These are phyloP conservation scores for Cryptococcus depauperatus DNA, from an alignment of 1,284 basidiomycete species.

Conservation along the genomic window DNA sequence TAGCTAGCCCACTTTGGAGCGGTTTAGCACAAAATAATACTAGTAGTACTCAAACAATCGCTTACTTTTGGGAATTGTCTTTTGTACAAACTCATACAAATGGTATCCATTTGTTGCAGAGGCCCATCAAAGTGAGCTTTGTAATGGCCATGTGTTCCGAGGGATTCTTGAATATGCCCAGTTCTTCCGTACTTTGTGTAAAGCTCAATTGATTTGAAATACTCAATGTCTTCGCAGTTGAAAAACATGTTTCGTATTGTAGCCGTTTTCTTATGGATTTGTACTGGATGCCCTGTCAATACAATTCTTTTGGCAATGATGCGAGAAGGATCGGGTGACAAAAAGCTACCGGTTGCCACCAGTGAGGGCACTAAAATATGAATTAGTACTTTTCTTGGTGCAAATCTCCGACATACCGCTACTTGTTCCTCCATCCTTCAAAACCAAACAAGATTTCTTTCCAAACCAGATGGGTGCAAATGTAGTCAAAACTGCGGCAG, in stretches of 20 bases:
- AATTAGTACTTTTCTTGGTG: neutral
- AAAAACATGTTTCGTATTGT: conserved; percentile 99
- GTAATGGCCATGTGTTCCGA: conserved; percentile 98
- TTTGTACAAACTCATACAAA: conserved; percentile 87
- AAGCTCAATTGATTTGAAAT: conserved; percentile 88
- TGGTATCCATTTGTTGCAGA: conserved; percentile 91
- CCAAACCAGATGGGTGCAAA: conserved; percentile 89
- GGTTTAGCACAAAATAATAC: too few relatives aligned
- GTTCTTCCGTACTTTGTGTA: conserved; percentile 85
- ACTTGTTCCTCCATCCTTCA: conserved; percentile 58
- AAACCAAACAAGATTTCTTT: conserved; percentile 65
- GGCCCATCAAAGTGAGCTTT: conserved; percentile 96
- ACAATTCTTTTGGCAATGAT: conserved; percentile 88
- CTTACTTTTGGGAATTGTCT: conserved; percentile 81
- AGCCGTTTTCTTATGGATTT: conserved; percentile 94
- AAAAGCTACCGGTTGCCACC: conserved; percentile 82
- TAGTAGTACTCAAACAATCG: too few relatives aligned
- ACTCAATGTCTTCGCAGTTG: conserved; percentile 81
- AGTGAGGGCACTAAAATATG: conserved; percentile 59
- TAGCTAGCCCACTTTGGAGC: too few relatives aligned
- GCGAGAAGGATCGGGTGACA: conserved; percentile 82
- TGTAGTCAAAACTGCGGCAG: conserved; percentile 71
- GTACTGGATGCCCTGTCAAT: conserved; percentile 92
- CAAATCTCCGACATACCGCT: conserved; percentile 50
- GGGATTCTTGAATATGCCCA: conserved; percentile 85